Percentiles rank a stretch among this genome's conserved stretches.
Evolutionary conservation across 495 filamentous ascomycete genomes (phyloP).

Genomic region (Penicillium bovifimosum): DNA sequence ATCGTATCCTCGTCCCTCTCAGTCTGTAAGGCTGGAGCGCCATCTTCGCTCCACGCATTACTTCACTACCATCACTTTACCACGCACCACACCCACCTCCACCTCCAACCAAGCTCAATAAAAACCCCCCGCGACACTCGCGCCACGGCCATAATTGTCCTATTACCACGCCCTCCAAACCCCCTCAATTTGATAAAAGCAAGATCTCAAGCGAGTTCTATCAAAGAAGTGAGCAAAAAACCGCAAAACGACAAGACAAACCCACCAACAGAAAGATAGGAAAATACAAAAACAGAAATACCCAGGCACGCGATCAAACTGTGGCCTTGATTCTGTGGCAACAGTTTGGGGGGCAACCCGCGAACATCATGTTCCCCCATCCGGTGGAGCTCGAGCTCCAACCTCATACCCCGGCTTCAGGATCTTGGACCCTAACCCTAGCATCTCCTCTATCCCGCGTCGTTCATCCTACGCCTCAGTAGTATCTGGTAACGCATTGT

Average conservation of each 20-base stretch:
- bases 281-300: not conserved
- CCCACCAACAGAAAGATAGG: not conserved
- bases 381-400: slow-evolving; percentile 43
- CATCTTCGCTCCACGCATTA: no score
- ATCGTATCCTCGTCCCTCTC: no score
- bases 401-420: slow-evolving; percentile 28
- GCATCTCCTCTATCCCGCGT: slow-evolving; percentile 40
- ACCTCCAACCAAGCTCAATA: no score
- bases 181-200: not conserved
- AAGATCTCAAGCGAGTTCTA: not conserved
- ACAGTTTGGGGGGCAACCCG: slow-evolving; percentile 15
- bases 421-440: slow-evolving; percentile 13
- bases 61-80: no score
- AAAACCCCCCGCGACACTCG: not conserved
- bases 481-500: slow-evolving; percentile 58
- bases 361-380: slow-evolving; percentile 39
- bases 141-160: not conserved
- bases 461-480: slow-evolving; percentile 78
- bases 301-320: not conserved
- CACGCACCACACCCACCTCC: no score
- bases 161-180: not conserved
- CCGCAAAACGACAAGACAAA: no score
- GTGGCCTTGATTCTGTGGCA: slow-evolving; percentile 1
- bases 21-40: no score
- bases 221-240: not conserved